Evolutionary conservation across 139 green algal genomes (phyloP).

Genomic region (Tetradesmus obliquus): DNA sequence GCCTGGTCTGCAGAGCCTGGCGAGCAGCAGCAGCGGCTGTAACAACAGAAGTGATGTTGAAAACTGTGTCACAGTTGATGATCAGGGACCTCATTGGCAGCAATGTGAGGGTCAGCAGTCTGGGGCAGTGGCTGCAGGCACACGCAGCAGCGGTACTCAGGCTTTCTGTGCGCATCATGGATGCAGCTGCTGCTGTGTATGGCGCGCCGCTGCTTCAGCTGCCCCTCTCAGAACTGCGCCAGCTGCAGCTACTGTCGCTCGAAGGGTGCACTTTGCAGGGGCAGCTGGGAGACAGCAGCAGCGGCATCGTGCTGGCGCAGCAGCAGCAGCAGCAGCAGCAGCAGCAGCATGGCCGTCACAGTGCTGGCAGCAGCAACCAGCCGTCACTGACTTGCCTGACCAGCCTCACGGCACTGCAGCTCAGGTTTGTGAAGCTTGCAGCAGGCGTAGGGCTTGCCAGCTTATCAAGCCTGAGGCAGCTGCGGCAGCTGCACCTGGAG

Average conservation of each 20-base stretch:
- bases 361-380: too few species aligned
- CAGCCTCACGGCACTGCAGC: neutral
- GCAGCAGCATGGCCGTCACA: too few species aligned
- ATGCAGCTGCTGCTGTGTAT: neutral
- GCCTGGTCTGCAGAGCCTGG: neutral
- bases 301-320: too few species aligned
- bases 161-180: too few species aligned
- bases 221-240: neutral
- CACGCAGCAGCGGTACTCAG: neutral
- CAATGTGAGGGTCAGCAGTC: neutral
- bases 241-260: too few species aligned
- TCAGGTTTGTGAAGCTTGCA: too few species aligned
- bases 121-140: neutral
- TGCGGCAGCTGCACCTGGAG: too few species aligned
- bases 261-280: too few species aligned
- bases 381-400: neutral
- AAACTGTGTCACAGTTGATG: neutral
- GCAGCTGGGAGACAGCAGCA: neutral
- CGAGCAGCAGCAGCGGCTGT: neutral
- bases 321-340: neutral
- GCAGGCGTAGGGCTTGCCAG: too few species aligned
- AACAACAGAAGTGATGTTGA: neutral
- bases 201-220: neutral
- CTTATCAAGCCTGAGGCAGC: too few species aligned
- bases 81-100: neutral